These are phyloP conservation scores for Omphalea diandra DNA, from an alignment of 441 rosid species.

Conservation along the genomic window DNA sequence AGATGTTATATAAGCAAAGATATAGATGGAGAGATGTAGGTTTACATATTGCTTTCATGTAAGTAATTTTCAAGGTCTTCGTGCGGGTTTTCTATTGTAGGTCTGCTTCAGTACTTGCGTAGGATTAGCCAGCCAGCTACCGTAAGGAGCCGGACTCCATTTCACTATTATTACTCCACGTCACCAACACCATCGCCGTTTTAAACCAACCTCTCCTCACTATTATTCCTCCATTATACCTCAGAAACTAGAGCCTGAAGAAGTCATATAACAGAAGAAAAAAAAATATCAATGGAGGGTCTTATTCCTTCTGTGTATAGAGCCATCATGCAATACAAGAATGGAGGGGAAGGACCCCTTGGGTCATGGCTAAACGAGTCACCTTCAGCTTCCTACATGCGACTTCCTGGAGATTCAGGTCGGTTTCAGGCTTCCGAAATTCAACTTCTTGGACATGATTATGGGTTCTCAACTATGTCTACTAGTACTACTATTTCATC, in stretches of 20 bases:
- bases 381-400: conserved; percentile 64
- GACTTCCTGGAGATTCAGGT: conserved; percentile 80
- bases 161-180: conserved; percentile 56
- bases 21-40: conserved; percentile 20
- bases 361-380: conserved; percentile 46
- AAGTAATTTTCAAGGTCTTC: conserved; percentile 24
- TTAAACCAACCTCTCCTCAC: conserved; percentile 33
- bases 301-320: conserved; percentile 72
- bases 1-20: conserved; percentile 20
- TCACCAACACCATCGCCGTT: conserved; percentile 33
- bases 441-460: conserved; percentile 33
- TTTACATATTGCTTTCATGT: conserved; percentile 46
- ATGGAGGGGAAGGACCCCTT: conserved; percentile 39
- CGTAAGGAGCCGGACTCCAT: conserved; percentile 34
- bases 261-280: neutral
- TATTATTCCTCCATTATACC: neutral
- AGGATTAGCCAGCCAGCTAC: conserved; percentile 24
- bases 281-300: conserved; percentile 57
- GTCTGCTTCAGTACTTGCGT: conserved; percentile 18
- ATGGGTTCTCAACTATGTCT: conserved; percentile 32
- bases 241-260: neutral
- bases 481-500: conserved; percentile 29
- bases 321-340: conserved; percentile 58
- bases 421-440: conserved; percentile 46
- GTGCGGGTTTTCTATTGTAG: conserved; percentile 33